Base-by-base conservation (phyloP, 225 moss, liverwort and hornwort species). In the Physcomitrium patens region DNA sequence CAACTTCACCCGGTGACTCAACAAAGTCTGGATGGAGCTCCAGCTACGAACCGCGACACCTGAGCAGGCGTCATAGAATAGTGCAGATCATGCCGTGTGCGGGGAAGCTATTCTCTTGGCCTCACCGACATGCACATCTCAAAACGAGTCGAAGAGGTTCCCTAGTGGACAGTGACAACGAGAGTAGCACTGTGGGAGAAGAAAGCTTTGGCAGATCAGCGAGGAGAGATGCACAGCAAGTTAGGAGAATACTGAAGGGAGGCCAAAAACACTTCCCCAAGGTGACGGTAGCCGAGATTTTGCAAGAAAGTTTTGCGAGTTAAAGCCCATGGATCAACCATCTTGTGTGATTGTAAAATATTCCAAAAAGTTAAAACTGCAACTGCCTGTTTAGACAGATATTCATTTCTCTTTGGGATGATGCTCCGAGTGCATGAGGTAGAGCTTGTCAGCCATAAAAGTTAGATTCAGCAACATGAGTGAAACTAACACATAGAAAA, bases 91-190 rank as follows among this genome's bases (percentile, higher is more conserved):
- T 79, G 75, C 83, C 85, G 53, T 89, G 88, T n/a, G 68, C 83
- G 0, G 85, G 88, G 37, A 63, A 85, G 15, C 15, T 89, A 54
- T 83, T 89, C 60, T 83, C 83, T 60, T 87, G 81, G 84, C 84
- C 82, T 26, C 81, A 79, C 41, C 59, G 85, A 10, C 68, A 84
- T 66, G 72, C 78, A 5, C 64, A 37, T 37, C 31, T 80, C 78
- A 83, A 83, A 56, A 72, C 80, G 65, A 83, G 76, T 66, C 52
- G 74, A 19, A 74, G 66, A 28, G 62, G 70, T 37, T 37, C 31
- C 62, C 78, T 54, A 17, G 55, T 42, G n/a, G 78, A 76, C 2
- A 85, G 85, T 49, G 85, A 88, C 31, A 83, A 83, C 53, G 85
- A 85, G 22, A 72, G 72, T 7, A 37, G 31, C 19, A 49, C 57